Conservation (phyloP, 2,329 filamentous ascomycete species). For the Dryadomyces quercus-mongolicae region DNA sequence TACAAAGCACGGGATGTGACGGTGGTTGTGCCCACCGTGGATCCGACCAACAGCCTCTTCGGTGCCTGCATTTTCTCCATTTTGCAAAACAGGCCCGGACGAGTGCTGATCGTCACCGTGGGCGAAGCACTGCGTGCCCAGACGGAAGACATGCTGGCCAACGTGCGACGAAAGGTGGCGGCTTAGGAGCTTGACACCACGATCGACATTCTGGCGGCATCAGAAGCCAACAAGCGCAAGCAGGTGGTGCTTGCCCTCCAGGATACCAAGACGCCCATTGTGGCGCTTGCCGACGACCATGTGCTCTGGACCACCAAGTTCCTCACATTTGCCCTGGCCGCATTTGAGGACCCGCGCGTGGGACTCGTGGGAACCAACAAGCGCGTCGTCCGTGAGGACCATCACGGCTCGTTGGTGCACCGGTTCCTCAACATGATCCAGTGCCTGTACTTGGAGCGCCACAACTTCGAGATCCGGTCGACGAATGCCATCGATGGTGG, state of each 20-base stretch:
- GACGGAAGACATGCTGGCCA: slow-evolving; percentile 9
- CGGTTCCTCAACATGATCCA: slow-evolving; percentile 43
- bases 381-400: slow-evolving; percentile 28
- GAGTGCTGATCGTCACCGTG: slow-evolving; percentile 33
- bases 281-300: slow-evolving; percentile 38
- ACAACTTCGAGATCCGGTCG: slow-evolving; percentile 48
- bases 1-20: slow-evolving; percentile 29
- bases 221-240: slow-evolving; percentile 31
- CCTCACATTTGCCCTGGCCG: slow-evolving; percentile 27
- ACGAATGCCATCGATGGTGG: slow-evolving; percentile 46
- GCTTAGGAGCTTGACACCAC: slow-evolving; percentile 3
- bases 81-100: slow-evolving; percentile 23
- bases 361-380: slow-evolving; percentile 47
- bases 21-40: slow-evolving; percentile 39
- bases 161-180: not conserved
- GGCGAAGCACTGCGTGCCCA: slow-evolving; percentile 17
- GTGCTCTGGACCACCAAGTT: slow-evolving; percentile 35
- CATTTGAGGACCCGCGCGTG: slow-evolving; percentile 29
- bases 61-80: slow-evolving; percentile 26
- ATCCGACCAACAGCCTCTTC: slow-evolving; percentile 29
- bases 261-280: slow-evolving; percentile 25
- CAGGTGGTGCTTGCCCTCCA: slow-evolving; percentile 31
- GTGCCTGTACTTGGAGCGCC: slow-evolving; percentile 45
- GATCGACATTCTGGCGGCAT: slow-evolving; percentile 20
- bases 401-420: slow-evolving; percentile 14